Evolutionary conservation across 2,329 filamentous ascomycete genomes (phyloP).

Genomic region (Colletotrichum scovillei): DNA sequence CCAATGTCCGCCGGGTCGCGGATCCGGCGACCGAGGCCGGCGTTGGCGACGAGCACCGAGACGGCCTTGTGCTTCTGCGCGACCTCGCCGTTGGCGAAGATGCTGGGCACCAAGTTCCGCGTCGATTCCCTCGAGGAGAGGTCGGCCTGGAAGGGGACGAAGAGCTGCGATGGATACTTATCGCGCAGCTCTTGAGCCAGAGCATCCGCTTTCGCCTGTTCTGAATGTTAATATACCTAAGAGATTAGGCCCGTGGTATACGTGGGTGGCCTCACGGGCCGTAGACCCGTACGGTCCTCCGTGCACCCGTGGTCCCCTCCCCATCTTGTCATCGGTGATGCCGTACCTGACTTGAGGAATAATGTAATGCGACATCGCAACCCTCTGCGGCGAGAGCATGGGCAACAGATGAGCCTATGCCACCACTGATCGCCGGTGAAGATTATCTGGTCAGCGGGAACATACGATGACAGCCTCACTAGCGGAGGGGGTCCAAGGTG

Average conservation of each 20-base stretch:
- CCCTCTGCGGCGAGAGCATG: slow-evolving; percentile 47
- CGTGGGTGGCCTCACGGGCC: too few relatives aligned
- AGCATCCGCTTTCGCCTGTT: slow-evolving; percentile 44
- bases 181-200: slow-evolving; percentile 42
- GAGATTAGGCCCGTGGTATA: not conserved
- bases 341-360: slow-evolving; percentile 45
- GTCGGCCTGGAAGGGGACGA: slow-evolving; percentile 42
- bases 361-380: slow-evolving; percentile 49
- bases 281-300: not conserved
- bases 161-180: slow-evolving; percentile 43
- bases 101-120: slow-evolving; percentile 38
- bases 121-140: slow-evolving; percentile 43
- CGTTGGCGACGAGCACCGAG: slow-evolving; percentile 47
- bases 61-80: slow-evolving; percentile 42
- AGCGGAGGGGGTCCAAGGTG: not conserved
- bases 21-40: slow-evolving; percentile 47
- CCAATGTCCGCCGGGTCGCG: slow-evolving; percentile 46
- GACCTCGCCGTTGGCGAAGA: slow-evolving; percentile 36
- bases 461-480: not conserved
- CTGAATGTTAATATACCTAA: not conserved
- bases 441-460: not conserved
- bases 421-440: slow-evolving; percentile 41
- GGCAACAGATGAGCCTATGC: slow-evolving; percentile 48
- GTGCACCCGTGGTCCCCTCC: too few relatives aligned
- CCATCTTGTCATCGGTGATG: not conserved